A percentile compares a stretch with the other conserved stretches of the same genome.
phyloP scores from a whole-genome alignment of 208 protist genomes.

The Tritrichomonas foetus region DNA sequence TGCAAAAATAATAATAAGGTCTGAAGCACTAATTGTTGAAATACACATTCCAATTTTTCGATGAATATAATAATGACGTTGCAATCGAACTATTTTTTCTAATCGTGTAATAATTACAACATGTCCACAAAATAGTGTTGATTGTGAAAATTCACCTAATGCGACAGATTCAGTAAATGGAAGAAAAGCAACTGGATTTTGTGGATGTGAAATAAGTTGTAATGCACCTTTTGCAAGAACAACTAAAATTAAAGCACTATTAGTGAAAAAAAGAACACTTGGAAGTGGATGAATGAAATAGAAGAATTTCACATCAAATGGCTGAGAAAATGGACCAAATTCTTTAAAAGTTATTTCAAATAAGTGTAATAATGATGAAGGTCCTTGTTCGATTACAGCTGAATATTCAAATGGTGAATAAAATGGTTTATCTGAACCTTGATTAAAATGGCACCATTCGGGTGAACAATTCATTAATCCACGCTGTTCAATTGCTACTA shows the following conservation, averaged over 20 bases:
- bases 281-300: not conserved
- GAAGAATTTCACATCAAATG: not conserved
- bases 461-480: not conserved
- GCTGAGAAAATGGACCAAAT: too few relatives aligned
- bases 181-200: not conserved
- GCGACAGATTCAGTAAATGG: not conserved
- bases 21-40: not conserved
- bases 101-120: not conserved
- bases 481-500: not conserved
- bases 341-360: not conserved
- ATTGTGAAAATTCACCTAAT: not conserved
- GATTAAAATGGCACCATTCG: not conserved
- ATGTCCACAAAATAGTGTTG: not conserved
- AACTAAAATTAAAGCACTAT: not conserved
- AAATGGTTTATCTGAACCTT: not conserved
- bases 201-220: not conserved
- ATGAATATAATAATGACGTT: not conserved
- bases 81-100: not conserved
- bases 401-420: slow-evolving; percentile 1
- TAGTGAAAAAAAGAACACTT: not conserved
- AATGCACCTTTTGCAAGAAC: not conserved
- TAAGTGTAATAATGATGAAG: not conserved
- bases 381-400: not conserved
- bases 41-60: not conserved
- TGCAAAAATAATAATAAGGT: not conserved